Evolutionary conservation across 371 early-diverging fungal species (phyloP).

Genomic region (Saksenaea oblongispora): DNA sequence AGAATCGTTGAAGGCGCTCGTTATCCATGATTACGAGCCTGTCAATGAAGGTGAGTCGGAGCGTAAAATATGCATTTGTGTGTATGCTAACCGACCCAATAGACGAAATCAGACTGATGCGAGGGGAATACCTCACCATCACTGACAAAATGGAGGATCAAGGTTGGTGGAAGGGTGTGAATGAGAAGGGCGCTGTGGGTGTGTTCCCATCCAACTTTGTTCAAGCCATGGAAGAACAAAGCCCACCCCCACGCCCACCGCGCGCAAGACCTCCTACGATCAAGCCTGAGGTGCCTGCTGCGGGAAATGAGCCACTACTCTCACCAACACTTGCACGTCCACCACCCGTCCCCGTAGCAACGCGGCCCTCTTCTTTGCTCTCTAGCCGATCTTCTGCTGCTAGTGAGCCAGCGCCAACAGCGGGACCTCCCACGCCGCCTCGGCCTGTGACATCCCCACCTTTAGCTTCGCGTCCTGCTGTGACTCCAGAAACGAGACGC

Average conservation of each 20-base stretch:
- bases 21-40: constrained; percentile 59
- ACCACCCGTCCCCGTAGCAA: constrained; percentile 51
- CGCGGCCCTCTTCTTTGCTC: constrained; percentile 43
- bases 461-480: constrained; percentile 21
- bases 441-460: constrained; percentile 38
- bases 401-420: constrained; percentile 1
- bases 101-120: constrained; percentile 57
- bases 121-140: constrained; percentile 55
- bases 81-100: neutral
- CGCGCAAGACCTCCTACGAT: constrained; percentile 48
- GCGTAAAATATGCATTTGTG: neutral
- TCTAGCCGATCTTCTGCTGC: constrained; percentile 18
- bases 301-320: constrained; percentile 3
- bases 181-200: constrained; percentile 58
- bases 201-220: constrained; percentile 65
- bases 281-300: constrained; percentile 21
- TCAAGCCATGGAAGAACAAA: constrained; percentile 53
- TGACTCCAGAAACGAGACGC: constrained; percentile 12
- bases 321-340: constrained; percentile 28
- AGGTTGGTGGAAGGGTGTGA: constrained; percentile 65
- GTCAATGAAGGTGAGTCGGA: constrained; percentile 50
- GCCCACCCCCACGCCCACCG: constrained; percentile 31
- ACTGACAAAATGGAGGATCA: constrained; percentile 57
- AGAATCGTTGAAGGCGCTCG: constrained; percentile 47
- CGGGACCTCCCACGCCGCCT: constrained; percentile 25